Base-by-base conservation (phyloP, 2,329 filamentous ascomycete species). In the Penicillium nordicum region DNA sequence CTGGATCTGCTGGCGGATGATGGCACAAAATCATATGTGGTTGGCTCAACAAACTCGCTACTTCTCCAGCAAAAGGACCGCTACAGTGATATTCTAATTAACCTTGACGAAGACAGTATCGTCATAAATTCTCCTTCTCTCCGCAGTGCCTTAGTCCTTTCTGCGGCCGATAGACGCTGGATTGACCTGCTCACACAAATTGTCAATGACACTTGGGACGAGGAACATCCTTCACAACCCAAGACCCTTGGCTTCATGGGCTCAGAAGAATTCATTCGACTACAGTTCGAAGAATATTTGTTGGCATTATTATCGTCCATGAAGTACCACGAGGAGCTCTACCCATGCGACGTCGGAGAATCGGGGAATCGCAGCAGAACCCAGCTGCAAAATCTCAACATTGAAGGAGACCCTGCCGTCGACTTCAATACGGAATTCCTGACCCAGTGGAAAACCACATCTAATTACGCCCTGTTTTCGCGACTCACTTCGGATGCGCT, bases 201-300 rank as follows among this genome's bases (percentile, higher is more conserved):
- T 38, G 90, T 99, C 23, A 90, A 94, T 67, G 92, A 97, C 62
- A 97, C 94, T 0, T 99, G 94, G 94, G 94, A 99, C 70, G 91
- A 96, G 41, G 80, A 86, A 5, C 93, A 97, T 68, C 94, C 94
- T 0, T 85, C 86, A 60, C 83, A 90, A 46, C 94, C 94, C n/a
- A 97, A 92, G 68, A 96, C 91, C 2, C 88, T 97, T 80, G 92
- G 92, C 30, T 99, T 97, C 69, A 87, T 91, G 37, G 94, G 94
- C 30, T 97, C 92, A 60, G 94, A 99, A 76, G 94, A 97, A 71
- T 97, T 97, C 69, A 99, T 99, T 66, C 86, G 94, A 30, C 84
- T 97, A 40, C 93, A 97, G 68, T 99, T 99, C 61, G 94, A 99
- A 75, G 92, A 97, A 68, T 99, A 99, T 70, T 83, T 99, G 6